Evolutionary conservation across 192 early-diverging fungal species (phyloP).

Genomic region (Backusella westeae): DNA sequence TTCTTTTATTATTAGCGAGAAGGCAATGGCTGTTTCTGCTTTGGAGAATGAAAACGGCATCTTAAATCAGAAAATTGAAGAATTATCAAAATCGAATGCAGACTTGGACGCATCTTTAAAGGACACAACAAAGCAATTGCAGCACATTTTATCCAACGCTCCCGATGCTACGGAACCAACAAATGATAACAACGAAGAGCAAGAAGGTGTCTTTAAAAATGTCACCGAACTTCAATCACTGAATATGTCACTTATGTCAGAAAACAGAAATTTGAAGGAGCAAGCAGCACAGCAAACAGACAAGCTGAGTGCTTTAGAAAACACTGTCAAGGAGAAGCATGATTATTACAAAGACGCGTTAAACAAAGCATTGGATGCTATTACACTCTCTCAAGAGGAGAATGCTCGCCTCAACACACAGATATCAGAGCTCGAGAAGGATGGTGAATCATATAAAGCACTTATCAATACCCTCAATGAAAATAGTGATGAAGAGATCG

Average conservation of each 20-base stretch:
- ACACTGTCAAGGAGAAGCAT: neutral
- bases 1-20: conserved; percentile 1
- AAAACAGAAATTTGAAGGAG: neutral
- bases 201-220: neutral
- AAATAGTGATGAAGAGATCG: neutral
- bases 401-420: neutral
- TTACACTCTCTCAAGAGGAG: neutral
- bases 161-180: neutral
- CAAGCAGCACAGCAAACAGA: neutral
- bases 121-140: neutral
- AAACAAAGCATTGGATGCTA: neutral
- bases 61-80: neutral
- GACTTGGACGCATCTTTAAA: neutral
- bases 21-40: neutral
- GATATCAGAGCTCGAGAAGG: neutral
- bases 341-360: neutral
- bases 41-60: neutral
- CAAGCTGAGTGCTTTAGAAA: neutral
- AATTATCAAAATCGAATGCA: neutral
- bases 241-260: neutral
- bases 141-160: neutral
- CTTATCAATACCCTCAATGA: conserved; percentile 1
- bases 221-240: neutral
- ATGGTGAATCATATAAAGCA: neutral
- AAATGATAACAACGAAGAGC: neutral